phyloP scores from a whole-genome alignment of 2,329 filamentous ascomycete species.

The Exutisphaerella laricina region DNA sequence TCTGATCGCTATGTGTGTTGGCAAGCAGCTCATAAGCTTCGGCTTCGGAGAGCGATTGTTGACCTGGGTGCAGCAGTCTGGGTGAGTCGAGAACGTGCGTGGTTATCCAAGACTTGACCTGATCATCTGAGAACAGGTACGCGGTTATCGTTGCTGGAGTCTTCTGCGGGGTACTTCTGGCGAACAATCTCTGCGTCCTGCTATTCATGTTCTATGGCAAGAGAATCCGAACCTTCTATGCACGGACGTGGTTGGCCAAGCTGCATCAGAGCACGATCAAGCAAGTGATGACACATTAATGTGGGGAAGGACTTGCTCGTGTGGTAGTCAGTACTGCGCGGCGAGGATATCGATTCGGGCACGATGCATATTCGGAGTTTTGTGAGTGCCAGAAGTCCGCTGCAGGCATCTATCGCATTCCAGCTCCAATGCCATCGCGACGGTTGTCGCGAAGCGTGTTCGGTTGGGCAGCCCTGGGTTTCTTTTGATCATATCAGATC shows the following conservation, averaged over 20 bases:
- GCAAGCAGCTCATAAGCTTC: conserved; percentile 36
- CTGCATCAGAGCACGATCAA: conserved; percentile 27
- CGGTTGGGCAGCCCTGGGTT: too few species aligned
- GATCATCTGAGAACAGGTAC: too few species aligned
- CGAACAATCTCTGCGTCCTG: conserved; percentile 33
- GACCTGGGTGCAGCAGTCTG: not conserved
- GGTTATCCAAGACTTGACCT: too few species aligned
- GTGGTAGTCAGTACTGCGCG: not conserved
- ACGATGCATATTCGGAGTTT: too few species aligned
- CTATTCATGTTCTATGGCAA: conserved; percentile 35
- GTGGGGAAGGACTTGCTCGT: not conserved
- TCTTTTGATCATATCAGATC: too few species aligned
- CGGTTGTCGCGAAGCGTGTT: too few species aligned
- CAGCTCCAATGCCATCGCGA: too few species aligned
- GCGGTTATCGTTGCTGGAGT: conserved; percentile 34
- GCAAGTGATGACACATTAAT: conserved; percentile 19
- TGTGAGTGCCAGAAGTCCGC: too few species aligned
- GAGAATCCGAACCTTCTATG: conserved; percentile 29
- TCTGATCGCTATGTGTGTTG: conserved; percentile 44
- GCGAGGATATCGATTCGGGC: too few species aligned
- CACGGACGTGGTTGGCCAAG: conserved; percentile 30
- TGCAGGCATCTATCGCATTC: too few species aligned
- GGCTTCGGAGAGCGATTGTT: conserved; percentile 27
- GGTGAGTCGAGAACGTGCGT: too few species aligned
- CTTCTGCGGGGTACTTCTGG: conserved; percentile 32